Evolutionary conservation across 768 basidiomycete species (phyloP).

Genomic region (Leccinum ochraceum): DNA sequence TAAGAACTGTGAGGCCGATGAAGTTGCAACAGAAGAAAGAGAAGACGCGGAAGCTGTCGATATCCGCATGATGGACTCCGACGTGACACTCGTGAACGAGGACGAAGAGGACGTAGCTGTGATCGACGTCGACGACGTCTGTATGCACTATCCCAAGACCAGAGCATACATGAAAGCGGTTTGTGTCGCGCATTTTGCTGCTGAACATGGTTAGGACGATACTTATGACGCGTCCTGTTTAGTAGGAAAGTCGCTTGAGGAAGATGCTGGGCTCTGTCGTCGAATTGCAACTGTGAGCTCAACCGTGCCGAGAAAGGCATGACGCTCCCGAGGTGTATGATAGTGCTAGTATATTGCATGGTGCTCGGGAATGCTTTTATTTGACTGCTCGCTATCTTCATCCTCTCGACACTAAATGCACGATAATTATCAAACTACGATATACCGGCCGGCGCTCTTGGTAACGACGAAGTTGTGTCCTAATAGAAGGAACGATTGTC

Average conservation of each 20-base stretch:
- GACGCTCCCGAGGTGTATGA: not conserved
- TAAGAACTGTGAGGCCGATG: not conserved
- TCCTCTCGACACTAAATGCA: not conserved
- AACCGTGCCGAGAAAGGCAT: not conserved
- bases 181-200: slow-evolving; percentile 3
- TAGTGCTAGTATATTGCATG: not conserved
- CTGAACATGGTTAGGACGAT: not conserved
- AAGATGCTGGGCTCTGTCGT: slow-evolving; percentile 14
- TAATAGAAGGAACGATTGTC: no score
- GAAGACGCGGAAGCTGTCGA: slow-evolving; percentile 4
- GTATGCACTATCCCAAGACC: slow-evolving; percentile 19
- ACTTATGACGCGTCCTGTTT: slow-evolving; percentile 3
- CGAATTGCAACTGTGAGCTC: slow-evolving; percentile 16
- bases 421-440: not conserved
- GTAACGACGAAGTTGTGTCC: not conserved
- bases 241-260: slow-evolving; percentile 19
- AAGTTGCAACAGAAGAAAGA: not conserved
- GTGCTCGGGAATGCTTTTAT: not conserved
- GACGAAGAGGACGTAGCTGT: slow-evolving; percentile 14
- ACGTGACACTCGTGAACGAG: slow-evolving; percentile 31
- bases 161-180: slow-evolving; percentile 28
- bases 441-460: not conserved
- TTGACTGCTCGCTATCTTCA: not conserved
- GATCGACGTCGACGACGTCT: slow-evolving; percentile 23
- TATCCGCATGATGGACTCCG: slow-evolving; percentile 22